phyloP scores from a whole-genome alignment of 768 basidiomycete species.

The Amanita thiersii region DNA sequence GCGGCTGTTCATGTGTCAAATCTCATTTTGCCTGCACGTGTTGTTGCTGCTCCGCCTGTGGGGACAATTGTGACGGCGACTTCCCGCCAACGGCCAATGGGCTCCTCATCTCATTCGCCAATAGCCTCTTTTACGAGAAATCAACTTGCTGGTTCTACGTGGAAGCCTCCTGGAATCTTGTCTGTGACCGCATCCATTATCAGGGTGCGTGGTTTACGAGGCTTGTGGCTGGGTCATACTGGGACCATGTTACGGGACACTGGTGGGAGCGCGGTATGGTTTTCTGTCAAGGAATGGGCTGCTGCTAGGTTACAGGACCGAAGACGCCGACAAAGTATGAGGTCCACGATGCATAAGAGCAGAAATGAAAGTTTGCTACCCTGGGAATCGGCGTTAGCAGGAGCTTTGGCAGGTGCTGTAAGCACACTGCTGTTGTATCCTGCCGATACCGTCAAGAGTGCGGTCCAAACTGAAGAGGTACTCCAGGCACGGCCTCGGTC shows the following conservation, averaged over 20 bases:
- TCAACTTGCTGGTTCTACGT: slow-evolving; percentile 12
- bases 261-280: slow-evolving; percentile 89
- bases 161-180: slow-evolving; percentile 62
- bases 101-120: slow-evolving; percentile 14
- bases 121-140: slow-evolving; percentile 10
- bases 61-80: background rate
- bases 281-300: slow-evolving; percentile 77
- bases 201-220: slow-evolving; percentile 60
- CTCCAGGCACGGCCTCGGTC: slow-evolving; percentile 44
- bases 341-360: slow-evolving; percentile 20
- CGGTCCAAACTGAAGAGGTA: slow-evolving; percentile 92
- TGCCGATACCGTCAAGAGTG: slow-evolving; percentile 89
- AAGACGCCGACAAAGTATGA: slow-evolving; percentile 21
- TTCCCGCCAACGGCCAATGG: slow-evolving; percentile 8
- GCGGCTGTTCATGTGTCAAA: slow-evolving; percentile 7
- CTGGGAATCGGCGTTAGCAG: slow-evolving; percentile 81
- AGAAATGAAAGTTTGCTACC: slow-evolving; percentile 34
- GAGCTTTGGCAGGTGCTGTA: slow-evolving; percentile 77
- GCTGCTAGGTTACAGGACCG: slow-evolving; percentile 51
- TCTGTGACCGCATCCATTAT: slow-evolving; percentile 58
- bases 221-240: slow-evolving; percentile 95
- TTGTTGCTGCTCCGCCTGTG: background rate
- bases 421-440: slow-evolving; percentile 92
- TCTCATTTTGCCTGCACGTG: slow-evolving; percentile 7
- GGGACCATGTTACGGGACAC: slow-evolving; percentile 92